phyloP scores from a whole-genome alignment of 2,329 filamentous ascomycete species.

The Hirsutella thompsonii region DNA sequence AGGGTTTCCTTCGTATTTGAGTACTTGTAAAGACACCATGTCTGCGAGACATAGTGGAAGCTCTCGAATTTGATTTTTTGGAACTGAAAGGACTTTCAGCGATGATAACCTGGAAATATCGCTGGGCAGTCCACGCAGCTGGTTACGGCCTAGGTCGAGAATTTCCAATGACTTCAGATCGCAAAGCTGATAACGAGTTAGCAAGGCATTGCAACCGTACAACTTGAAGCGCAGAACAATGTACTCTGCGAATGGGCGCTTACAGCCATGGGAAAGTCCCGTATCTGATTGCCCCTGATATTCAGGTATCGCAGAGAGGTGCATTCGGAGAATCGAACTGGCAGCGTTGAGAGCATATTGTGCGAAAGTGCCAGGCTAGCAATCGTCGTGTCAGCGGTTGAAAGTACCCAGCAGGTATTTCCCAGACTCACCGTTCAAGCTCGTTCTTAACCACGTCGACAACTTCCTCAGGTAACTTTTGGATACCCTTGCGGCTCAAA shows the following conservation, averaged over 20 bases:
- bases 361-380: constrained; percentile 67
- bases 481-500: constrained; percentile 62
- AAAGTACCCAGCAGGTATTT: neutral
- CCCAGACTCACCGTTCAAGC: constrained; percentile 48
- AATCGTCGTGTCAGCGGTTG: constrained; percentile 7
- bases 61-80: constrained; percentile 76
- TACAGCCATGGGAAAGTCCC: constrained; percentile 46
- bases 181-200: constrained; percentile 49
- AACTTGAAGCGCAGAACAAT: neutral
- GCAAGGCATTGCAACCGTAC: neutral
- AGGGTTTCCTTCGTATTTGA: constrained; percentile 84
- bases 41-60: constrained; percentile 76
- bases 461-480: constrained; percentile 58
- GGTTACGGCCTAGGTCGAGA: constrained; percentile 82
- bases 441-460: constrained; percentile 64
- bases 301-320: constrained; percentile 70
- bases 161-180: constrained; percentile 81
- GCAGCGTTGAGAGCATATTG: constrained; percentile 60
- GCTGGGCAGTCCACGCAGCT: constrained; percentile 62
- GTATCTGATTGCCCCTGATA: constrained; percentile 62
- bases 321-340: constrained; percentile 60
- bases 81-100: constrained; percentile 77
- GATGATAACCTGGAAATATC: constrained; percentile 72
- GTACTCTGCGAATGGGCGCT: constrained; percentile 9
- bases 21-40: constrained; percentile 76